Conservation (phyloP, 768 basidiomycete genomes). For the Phallus indusiatus region DNA sequence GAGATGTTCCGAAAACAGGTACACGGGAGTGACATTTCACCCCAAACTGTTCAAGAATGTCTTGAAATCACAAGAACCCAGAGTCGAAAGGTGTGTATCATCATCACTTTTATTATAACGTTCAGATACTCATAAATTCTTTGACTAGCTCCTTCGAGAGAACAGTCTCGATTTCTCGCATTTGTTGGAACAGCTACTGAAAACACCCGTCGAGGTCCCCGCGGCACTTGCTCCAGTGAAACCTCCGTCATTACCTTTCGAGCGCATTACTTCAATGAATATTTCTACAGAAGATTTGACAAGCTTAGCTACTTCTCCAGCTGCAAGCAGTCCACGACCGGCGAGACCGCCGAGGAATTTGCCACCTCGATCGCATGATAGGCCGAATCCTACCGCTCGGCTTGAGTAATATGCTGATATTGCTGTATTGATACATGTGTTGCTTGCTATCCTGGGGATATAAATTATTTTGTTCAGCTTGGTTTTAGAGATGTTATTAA, state of each 20-base stretch:
- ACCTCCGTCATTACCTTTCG: neutral
- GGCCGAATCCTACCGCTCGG: constrained; percentile 30
- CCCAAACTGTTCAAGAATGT: constrained; percentile 66
- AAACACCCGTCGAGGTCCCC: neutral
- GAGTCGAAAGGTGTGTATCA: constrained; percentile 62
- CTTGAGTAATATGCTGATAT: neutral
- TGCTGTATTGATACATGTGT: too few species aligned
- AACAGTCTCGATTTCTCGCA: constrained; percentile 92
- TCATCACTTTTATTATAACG: neutral
- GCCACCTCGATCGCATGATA: constrained; percentile 56
- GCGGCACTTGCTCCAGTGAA: neutral
- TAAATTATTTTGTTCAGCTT: too few species aligned
- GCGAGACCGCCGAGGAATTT: constrained; percentile 9
- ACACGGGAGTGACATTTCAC: constrained; percentile 70
- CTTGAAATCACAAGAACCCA: constrained; percentile 68
- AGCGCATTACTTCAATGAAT: neutral
- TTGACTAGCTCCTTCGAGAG: constrained; percentile 71
- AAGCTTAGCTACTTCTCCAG: neutral
- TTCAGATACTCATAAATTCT: neutral
- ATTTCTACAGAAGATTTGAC: neutral
- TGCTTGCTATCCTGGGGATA: too few species aligned
- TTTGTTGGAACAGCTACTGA: constrained; percentile 68
- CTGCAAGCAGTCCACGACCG: neutral
- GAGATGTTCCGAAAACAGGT: constrained; percentile 87
- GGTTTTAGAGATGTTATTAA: too few species aligned